Base-by-base conservation (phyloP, 805 yeast genomes). In the Kazachstania bromeliacearum region DNA sequence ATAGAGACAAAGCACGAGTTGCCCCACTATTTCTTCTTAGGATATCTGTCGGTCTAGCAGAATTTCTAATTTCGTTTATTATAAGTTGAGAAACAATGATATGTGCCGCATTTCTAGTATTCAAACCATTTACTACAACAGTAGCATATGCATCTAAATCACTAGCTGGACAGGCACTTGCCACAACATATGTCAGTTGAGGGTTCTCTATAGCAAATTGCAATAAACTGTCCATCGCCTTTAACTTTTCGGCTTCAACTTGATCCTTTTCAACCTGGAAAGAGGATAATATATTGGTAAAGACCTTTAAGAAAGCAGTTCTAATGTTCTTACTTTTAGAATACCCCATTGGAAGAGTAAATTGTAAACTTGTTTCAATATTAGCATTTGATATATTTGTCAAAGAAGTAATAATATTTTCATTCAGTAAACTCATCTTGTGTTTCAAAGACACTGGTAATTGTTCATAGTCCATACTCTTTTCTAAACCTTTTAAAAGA, bases 1-100 rank as follows among this genome's bases (percentile, higher is more conserved):
- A 76, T 12, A 81, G 63, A 0, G 88, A 78, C 35, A 85, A 64
- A 35, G 85, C 67, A 47, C 87, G 71, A 0, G 95, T 85, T 22
- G 92, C 82, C 25, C 85, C 80, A 35, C 88, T 78, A 54, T 85
- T 85, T 36, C 92, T 70, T 48, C 95, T 69, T 47, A 85, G 66
- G 21, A 85, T 74, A 50, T 83, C 92, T 21, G 82, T 73, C 14
- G 82, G 71, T 40, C 79, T 71, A 1, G 71, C 59, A 0, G 83
- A 75, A 20, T 61, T 65, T 34, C 63, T 53, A 16, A 85, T 79
- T 52, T 85, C 95, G 39, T 73, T 74, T 19, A 62, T 63, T 14
- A 85, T 63, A 32, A 82, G 59, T 7, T 70, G 66, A 2, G 70
- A 56, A 28, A 84, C 75, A 17, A 82, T 56, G 9, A 66, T 57